Evolutionary conservation across 2,329 filamentous ascomycete species (phyloP).

Genomic region (Talaromyces sp.): DNA sequence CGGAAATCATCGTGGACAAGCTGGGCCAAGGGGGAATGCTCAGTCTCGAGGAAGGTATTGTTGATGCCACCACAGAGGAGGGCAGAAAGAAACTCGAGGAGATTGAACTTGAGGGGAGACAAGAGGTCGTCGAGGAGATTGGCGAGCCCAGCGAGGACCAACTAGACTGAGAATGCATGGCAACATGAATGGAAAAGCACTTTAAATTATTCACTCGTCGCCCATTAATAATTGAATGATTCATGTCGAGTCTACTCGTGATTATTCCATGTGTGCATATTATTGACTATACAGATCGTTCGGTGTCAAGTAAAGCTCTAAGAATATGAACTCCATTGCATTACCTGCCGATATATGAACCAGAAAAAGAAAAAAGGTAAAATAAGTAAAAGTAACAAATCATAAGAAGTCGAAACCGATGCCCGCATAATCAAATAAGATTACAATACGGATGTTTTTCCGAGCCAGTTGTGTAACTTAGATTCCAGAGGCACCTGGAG

Average conservation of each 20-base stretch:
- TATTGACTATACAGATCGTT: background rate
- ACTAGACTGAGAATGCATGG: slow-evolving; percentile 9
- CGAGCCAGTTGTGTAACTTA: slow-evolving; percentile 15
- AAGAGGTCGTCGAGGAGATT: slow-evolving; percentile 49
- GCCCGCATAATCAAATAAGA: background rate
- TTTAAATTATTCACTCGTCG: background rate
- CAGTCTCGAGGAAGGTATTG: slow-evolving; percentile 86
- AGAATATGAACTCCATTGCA: slow-evolving; percentile 16
- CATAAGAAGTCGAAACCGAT: slow-evolving; percentile 9
- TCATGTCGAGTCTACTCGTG: background rate
- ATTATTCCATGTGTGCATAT: background rate
- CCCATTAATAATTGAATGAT: background rate
- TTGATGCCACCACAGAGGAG: slow-evolving; percentile 88
- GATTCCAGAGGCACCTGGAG: slow-evolving; percentile 54
- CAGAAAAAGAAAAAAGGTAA: slow-evolving; percentile 14
- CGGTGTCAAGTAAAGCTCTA: slow-evolving; percentile 6
- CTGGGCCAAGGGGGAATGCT: slow-evolving; percentile 81
- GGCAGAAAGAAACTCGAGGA: slow-evolving; percentile 73
- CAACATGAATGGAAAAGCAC: background rate
- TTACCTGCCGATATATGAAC: slow-evolving; percentile 13
- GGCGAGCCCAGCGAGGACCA: slow-evolving; percentile 43
- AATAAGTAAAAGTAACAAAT: slow-evolving; percentile 5
- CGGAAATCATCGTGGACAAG: slow-evolving; percentile 76
- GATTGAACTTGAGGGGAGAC: slow-evolving; percentile 56
- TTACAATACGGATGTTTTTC: background rate